Evolutionary conservation across 768 basidiomycete genomes (phyloP), one percentile per base, ranked within the genome.

Genomic region (Boletus sp.): DNA sequence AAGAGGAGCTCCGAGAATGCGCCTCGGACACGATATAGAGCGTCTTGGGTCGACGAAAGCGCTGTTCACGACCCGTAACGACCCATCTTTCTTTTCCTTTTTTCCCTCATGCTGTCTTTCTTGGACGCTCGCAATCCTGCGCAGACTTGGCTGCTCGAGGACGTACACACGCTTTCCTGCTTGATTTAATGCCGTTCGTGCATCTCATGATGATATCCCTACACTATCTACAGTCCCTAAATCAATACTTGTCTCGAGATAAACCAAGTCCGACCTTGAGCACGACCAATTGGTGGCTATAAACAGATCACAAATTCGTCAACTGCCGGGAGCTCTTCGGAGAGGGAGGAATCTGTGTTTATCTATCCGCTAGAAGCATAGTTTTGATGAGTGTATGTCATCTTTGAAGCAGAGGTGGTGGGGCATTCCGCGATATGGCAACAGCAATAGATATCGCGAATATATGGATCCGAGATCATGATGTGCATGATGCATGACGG

Each of bases 1-100:
- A 90, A 67, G 86, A 88, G 56, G 91, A 95, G 65, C 63, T 89
- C 8, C 51, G 33, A 21, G 69, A 70, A 43, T 46, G 50, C 13
- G 6, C 35, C 33, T 37, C 43, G 3, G 68, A 60, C 21, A 43
- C 55, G 42, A 42, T 32, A 52, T 61, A 65, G 57, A 61, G 53
- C 25, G 46, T 27, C 11, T 37, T 43, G 32, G 35, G 46, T n/a
- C 8, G 47, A 44, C 15, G 8, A 27, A 23, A 19, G 35, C 14
- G 30, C 30, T 15, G 19, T 40, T 57, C 44, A 56, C 35, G 60
- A 54, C 43, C 21, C 33, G n/a, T 53, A 2, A 65, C 44, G 63
- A 58, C 47, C 47, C 35, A 27, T 35, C 11, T 42, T 15, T 25
- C 21, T 19, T 7, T 38, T 45, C 9, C 37, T 21, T 50, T 38